Evolutionary conservation across 2,329 filamentous ascomycete genomes (phyloP).

Genomic region (Xylariaceae sp.): DNA sequence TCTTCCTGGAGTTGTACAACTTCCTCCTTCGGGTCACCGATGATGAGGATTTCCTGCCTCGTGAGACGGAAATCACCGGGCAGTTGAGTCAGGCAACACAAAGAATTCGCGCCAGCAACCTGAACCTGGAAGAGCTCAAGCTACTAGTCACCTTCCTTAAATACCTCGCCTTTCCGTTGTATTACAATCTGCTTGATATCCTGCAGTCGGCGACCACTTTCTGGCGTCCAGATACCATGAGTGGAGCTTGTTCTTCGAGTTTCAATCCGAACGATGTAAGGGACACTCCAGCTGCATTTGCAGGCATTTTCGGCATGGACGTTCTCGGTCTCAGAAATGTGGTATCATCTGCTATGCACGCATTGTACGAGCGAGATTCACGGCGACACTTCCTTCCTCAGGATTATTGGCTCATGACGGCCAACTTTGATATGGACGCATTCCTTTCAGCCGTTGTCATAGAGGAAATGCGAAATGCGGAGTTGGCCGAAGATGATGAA

Average conservation of each 20-base stretch:
- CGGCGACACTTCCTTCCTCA: conserved; percentile 74
- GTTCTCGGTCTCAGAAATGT: conserved; percentile 74
- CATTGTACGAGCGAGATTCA: conserved; percentile 91
- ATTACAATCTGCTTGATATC: conserved; percentile 71
- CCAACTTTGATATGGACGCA: conserved; percentile 77
- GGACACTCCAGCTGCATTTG: conserved; percentile 28
- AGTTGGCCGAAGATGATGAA: conserved; percentile 58
- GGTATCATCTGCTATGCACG: conserved; percentile 73
- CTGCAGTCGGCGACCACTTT: conserved; percentile 29
- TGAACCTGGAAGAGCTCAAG: conserved; percentile 67
- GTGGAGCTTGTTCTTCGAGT: conserved; percentile 18
- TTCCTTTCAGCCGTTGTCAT: conserved; percentile 82
- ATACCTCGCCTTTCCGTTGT: conserved; percentile 81
- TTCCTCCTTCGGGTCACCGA: conserved; percentile 91
- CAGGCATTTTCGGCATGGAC: conserved; percentile 61
- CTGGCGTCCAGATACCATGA: conserved; percentile 20
- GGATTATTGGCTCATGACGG: conserved; percentile 93
- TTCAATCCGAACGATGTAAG: conserved; percentile 13
- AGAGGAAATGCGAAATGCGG: conserved; percentile 75
- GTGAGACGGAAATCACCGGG: conserved; percentile 37
- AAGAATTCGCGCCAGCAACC: conserved; percentile 56
- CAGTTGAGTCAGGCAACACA: conserved; percentile 40
- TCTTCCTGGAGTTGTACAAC: conserved; percentile 91
- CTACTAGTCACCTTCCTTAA: conserved; percentile 79
- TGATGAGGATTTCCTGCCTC: conserved; percentile 88